phyloP scores from a whole-genome alignment of 441 rosid species.

The Pelargonium fulgidum region DNA sequence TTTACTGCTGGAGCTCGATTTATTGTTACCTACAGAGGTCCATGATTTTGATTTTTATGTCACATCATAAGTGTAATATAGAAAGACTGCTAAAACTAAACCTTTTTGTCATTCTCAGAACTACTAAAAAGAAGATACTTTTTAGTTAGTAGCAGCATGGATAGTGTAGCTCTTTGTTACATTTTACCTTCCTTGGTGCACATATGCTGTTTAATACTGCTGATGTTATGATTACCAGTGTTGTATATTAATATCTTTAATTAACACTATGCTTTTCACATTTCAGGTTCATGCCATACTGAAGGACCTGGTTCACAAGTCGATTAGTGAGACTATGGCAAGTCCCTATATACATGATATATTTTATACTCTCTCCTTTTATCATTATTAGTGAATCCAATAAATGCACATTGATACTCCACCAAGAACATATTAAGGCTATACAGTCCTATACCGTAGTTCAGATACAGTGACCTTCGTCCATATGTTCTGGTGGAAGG shows the following conservation, averaged over 20 bases:
- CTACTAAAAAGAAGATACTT: too few relatives aligned
- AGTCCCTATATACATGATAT: slow-evolving; percentile 8
- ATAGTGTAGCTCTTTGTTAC: background rate
- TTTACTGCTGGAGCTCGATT: background rate
- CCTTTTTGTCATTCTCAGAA: too few relatives aligned
- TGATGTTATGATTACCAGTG: too few relatives aligned
- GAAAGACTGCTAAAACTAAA: too few relatives aligned
- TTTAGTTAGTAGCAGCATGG: background rate
- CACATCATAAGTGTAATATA: too few relatives aligned
- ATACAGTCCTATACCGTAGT: too few relatives aligned
- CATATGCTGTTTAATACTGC: background rate
- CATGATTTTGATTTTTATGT: background rate
- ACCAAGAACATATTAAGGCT: too few relatives aligned
- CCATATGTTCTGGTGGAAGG: too few relatives aligned
- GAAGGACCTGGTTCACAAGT: slow-evolving; percentile 95
- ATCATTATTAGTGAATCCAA: too few relatives aligned
- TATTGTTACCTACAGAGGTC: background rate
- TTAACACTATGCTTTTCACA: slow-evolving; percentile 14
- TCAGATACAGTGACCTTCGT: too few relatives aligned
- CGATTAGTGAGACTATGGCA: slow-evolving; percentile 86
- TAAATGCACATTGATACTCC: too few relatives aligned
- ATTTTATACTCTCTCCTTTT: background rate
- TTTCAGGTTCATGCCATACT: slow-evolving; percentile 78
- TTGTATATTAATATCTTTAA: background rate
- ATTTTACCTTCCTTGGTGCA: background rate